These are phyloP conservation scores for Pestalotiopsis sp. DNA, from an alignment of 2,329 filamentous ascomycete genomes.

Conservation along the genomic window DNA sequence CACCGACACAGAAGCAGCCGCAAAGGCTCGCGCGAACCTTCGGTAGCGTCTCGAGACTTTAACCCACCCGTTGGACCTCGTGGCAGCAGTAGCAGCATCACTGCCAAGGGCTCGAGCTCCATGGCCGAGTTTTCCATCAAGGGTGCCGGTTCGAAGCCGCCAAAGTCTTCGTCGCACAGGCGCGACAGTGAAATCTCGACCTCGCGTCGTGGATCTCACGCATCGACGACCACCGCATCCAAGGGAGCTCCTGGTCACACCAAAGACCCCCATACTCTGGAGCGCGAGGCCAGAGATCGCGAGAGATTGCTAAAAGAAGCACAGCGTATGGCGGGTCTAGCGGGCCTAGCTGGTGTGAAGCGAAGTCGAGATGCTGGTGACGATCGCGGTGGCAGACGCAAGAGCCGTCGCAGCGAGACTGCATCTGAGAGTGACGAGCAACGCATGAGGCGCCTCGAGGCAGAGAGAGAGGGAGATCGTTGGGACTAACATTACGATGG, in stretches of 20 bases:
- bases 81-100: conserved; percentile 24
- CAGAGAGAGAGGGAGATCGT: conserved; percentile 56
- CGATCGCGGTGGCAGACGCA: conserved; percentile 45
- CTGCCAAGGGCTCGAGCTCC: conserved; percentile 26
- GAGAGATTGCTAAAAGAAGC: conserved; percentile 69
- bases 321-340: conserved; percentile 60
- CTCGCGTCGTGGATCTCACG: conserved; percentile 37
- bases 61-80: conserved; percentile 43
- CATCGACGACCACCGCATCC: conserved; percentile 25
- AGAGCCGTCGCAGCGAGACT: conserved; percentile 49
- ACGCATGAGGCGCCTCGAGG: conserved; percentile 55
- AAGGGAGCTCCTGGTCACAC: conserved; percentile 18
- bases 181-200: conserved; percentile 25
- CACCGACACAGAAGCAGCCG: conserved; percentile 29
- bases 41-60: conserved; percentile 39
- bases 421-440: conserved; percentile 48
- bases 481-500: conserved; percentile 37
- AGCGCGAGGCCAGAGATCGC: conserved; percentile 66
- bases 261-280: conserved; percentile 66
- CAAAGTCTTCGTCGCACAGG: conserved; percentile 22
- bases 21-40: conserved; percentile 32
- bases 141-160: conserved; percentile 26
- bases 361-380: conserved; percentile 43
- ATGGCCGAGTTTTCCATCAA: conserved; percentile 39
- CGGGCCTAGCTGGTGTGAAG: conserved; percentile 48